These are phyloP conservation scores for Leucocoprinus leucothites DNA, from an alignment of 768 basidiomycete species.

Conservation along the genomic window DNA sequence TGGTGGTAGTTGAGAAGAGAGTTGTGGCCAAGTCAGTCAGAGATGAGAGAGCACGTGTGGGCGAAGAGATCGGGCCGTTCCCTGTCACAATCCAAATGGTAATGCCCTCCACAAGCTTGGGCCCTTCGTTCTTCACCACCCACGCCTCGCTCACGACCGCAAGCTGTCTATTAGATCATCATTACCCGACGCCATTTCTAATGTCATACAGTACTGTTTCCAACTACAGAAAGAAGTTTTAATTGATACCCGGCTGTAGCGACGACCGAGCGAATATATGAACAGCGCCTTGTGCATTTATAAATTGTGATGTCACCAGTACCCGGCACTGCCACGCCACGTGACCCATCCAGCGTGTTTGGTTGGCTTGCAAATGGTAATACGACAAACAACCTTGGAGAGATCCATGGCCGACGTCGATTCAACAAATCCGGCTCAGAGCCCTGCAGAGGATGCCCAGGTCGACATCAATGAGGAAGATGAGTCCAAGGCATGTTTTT, in stretches of 20 bases:
- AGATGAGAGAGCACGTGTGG: conserved; percentile 23
- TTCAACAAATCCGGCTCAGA: conserved; percentile 36
- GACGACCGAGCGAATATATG: no score
- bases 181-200: no score
- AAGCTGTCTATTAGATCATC: no score
- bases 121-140: neutral
- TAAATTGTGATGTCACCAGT: no score
- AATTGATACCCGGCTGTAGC: no score
- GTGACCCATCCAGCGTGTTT: conserved; percentile 4
- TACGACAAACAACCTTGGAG: neutral
- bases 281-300: no score
- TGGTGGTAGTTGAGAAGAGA: conserved; percentile 20
- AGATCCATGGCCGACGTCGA: conserved; percentile 50
- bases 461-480: conserved; percentile 64
- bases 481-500: conserved; percentile 51
- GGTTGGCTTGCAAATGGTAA: neutral
- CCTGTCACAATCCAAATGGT: neutral
- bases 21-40: conserved; percentile 25
- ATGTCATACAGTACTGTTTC: no score
- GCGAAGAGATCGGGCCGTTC: conserved; percentile 19
- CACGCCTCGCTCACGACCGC: neutral
- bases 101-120: conserved; percentile 4
- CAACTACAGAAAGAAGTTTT: no score
- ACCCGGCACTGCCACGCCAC: neutral
- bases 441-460: conserved; percentile 30